Percentiles rank a stretch among this genome's conserved stretches.
Evolutionary conservation across 1,284 basidiomycete species (phyloP).

Genomic region (Porogramme epimiltina): DNA sequence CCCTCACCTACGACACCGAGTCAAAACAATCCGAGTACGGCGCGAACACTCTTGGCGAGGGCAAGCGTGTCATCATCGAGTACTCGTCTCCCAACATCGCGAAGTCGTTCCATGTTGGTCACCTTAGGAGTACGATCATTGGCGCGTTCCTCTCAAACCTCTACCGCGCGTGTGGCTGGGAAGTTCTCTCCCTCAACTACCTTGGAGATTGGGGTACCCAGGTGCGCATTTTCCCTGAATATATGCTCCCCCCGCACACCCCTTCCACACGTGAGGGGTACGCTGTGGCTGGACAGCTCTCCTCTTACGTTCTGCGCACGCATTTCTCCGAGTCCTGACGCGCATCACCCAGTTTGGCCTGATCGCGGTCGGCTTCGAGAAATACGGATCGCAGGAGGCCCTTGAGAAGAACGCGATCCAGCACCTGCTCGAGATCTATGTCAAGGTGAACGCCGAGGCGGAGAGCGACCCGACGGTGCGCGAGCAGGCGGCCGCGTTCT

Average conservation of each 20-base stretch:
- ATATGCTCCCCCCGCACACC: no score
- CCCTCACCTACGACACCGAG: slow-evolving; percentile 62
- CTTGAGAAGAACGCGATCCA: slow-evolving; percentile 91
- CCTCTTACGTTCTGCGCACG: no score
- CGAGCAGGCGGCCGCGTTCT: slow-evolving; percentile 85
- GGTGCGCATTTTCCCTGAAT: no score
- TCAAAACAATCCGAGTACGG: slow-evolving; percentile 70
- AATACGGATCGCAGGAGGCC: slow-evolving; percentile 85
- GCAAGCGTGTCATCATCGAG: slow-evolving; percentile 83
- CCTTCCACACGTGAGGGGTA: no score
- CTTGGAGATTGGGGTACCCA: slow-evolving; percentile 61
- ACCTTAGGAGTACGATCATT: slow-evolving; percentile 96
- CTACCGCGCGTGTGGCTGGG: slow-evolving; percentile 93
- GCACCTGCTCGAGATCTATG: slow-evolving; percentile 94
- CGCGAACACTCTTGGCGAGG: slow-evolving; percentile 71
- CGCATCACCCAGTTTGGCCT: slow-evolving; percentile 65
- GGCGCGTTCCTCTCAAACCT: slow-evolving; percentile 86
- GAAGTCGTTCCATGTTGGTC: slow-evolving; percentile 98
- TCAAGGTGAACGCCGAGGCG: slow-evolving; percentile 90
- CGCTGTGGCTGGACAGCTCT: no score
- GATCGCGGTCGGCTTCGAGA: slow-evolving; percentile 91
- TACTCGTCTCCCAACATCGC: slow-evolving; percentile 99
- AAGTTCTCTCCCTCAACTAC: slow-evolving; percentile 92
- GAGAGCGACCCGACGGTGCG: slow-evolving; percentile 75
- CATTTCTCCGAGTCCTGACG: neutral